These are phyloP conservation scores for Tricholoma flavovirens DNA, from an alignment of 768 basidiomycete genomes.

Conservation along the genomic window DNA sequence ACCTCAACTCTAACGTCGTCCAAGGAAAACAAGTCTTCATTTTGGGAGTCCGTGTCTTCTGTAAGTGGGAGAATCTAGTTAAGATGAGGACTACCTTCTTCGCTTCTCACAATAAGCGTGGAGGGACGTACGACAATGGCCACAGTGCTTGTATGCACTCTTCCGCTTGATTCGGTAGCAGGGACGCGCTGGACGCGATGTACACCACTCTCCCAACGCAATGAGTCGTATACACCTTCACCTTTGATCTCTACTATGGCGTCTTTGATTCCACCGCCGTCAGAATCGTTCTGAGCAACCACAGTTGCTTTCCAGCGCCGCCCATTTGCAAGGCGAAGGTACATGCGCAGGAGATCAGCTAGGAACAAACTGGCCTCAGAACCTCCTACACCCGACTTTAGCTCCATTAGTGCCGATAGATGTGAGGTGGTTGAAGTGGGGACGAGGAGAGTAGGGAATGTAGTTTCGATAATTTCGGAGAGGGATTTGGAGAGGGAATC, in stretches of 20 bases:
- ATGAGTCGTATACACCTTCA: constrained; percentile 65
- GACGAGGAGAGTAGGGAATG: constrained; percentile 68
- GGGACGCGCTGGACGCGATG: constrained; percentile 95
- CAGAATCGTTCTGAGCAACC: constrained; percentile 51
- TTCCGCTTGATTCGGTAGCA: constrained; percentile 79
- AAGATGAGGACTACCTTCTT: not conserved
- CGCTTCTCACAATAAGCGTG: not conserved
- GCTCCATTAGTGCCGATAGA: constrained; percentile 78
- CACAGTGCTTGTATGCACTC: constrained; percentile 90
- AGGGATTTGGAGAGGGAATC: constrained; percentile 34
- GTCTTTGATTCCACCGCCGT: constrained; percentile 68
- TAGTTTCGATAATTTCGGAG: constrained; percentile 29
- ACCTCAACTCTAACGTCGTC: constrained; percentile 89
- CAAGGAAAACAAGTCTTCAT: constrained; percentile 69
- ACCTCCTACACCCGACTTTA: constrained; percentile 92
- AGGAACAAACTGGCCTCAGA: constrained; percentile 83
- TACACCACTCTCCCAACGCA: constrained; percentile 92
- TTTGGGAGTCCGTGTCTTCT: constrained; percentile 54
- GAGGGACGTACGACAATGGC: constrained; percentile 64
- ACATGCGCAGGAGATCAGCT: constrained; percentile 76
- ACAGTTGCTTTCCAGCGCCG: constrained; percentile 56
- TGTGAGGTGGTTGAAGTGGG: constrained; percentile 62
- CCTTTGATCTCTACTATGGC: constrained; percentile 79
- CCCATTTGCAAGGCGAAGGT: constrained; percentile 56
- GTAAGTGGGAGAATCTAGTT: constrained; percentile 76